Percentiles rank a stretch among this genome's conserved stretches.
These are phyloP conservation scores for Collybiopsis luxurians DNA, from an alignment of 768 basidiomycete species.

Conservation along the genomic window DNA sequence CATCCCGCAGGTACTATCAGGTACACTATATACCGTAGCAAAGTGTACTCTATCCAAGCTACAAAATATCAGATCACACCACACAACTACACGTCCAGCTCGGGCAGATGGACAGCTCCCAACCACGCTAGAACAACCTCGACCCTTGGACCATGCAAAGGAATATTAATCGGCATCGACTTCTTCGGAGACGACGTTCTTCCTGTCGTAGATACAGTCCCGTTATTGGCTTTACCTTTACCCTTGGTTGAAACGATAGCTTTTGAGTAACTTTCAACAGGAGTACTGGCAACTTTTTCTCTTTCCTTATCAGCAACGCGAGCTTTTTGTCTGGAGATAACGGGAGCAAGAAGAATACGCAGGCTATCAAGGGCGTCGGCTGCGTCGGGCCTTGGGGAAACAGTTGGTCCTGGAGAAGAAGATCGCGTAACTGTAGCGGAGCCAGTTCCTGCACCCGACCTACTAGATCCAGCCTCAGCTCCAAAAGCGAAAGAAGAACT, in stretches of 20 bases:
- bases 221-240: background rate
- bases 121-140: slow-evolving; percentile 86
- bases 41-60: too few species aligned
- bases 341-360: slow-evolving; percentile 72
- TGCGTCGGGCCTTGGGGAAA: slow-evolving; percentile 38
- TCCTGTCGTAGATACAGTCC: background rate
- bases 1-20: too few species aligned
- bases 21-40: too few species aligned
- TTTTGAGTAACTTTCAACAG: background rate
- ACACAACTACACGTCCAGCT: slow-evolving; percentile 46
- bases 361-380: slow-evolving; percentile 61
- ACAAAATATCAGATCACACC: too few species aligned
- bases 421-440: background rate
- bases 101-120: slow-evolving; percentile 74
- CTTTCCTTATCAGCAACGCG: slow-evolving; percentile 43
- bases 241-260: background rate
- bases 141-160: slow-evolving; percentile 82
- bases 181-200: slow-evolving; percentile 50
- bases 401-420: slow-evolving; percentile 10
- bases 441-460: background rate
- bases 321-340: slow-evolving; percentile 60
- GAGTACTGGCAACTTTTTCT: background rate
- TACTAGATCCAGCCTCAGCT: background rate
- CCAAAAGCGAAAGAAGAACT: background rate
- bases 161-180: slow-evolving; percentile 70